Conservation (phyloP, 1,139 yeast species). For the Nadsonia commutata region DNA sequence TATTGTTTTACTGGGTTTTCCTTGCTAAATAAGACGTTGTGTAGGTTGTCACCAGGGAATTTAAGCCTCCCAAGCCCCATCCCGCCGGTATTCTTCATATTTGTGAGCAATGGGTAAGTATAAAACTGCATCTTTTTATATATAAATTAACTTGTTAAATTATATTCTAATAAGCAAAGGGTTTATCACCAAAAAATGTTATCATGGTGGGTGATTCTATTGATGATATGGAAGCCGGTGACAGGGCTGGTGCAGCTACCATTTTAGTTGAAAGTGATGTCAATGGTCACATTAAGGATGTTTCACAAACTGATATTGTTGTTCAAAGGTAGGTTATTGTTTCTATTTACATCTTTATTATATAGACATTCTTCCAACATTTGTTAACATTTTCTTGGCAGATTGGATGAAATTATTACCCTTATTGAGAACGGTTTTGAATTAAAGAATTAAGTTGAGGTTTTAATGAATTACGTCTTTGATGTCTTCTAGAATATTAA, state of each 20-base stretch:
- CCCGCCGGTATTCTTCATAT: conserved; percentile 46
- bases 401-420: conserved; percentile 29
- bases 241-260: conserved; percentile 42
- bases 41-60: conserved; percentile 37
- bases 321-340: conserved; percentile 18
- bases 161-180: conserved; percentile 11
- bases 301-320: conserved; percentile 29
- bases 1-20: not conserved
- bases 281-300: conserved; percentile 27
- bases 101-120: conserved; percentile 28
- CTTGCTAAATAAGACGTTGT: not conserved
- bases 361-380: not conserved
- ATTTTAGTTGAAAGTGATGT: conserved; percentile 35
- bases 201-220: conserved; percentile 59
- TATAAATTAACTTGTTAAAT: not conserved
- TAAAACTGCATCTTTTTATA: not conserved
- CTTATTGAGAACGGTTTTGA: conserved; percentile 26
- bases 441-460: conserved; percentile 8
- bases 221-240: conserved; percentile 50
- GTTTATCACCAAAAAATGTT: conserved; percentile 27
- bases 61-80: conserved; percentile 49
- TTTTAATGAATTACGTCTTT: too few species aligned
- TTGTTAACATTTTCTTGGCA: conserved; percentile 4
- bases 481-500: too few species aligned
- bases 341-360: not conserved